Evolutionary conservation across 2,329 filamentous ascomycete species (phyloP).

Genomic region (Penicillium sp.): DNA sequence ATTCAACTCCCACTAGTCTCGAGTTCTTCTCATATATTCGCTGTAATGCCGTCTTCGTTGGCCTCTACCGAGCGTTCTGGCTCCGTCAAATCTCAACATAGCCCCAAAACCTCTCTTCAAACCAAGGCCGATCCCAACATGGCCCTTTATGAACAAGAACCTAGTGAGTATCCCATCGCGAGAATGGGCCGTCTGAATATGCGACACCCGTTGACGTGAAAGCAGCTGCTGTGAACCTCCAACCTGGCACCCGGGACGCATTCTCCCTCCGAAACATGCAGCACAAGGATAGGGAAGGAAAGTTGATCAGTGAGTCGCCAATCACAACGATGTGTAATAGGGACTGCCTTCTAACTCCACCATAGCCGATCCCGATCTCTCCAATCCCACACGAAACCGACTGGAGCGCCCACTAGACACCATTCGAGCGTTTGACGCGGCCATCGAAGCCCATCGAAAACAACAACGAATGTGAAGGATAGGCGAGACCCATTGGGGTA

Average conservation of each 20-base stretch:
- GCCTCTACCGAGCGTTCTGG: conserved; percentile 25
- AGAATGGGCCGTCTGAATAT: background rate
- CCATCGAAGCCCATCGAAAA: conserved; percentile 64
- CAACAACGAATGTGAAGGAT: conserved; percentile 47
- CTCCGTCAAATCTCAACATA: conserved; percentile 25
- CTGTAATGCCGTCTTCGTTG: conserved; percentile 21
- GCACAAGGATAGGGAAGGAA: conserved; percentile 74
- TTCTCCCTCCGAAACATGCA: conserved; percentile 70
- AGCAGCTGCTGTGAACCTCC: conserved; percentile 25
- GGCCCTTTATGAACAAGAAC: conserved; percentile 80
- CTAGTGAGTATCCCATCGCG: conserved; percentile 59
- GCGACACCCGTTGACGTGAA: conserved; percentile 1
- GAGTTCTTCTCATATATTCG: background rate
- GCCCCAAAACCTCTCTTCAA: conserved; percentile 49
- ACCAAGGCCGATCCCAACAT: conserved; percentile 82
- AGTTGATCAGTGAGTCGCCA: conserved; percentile 65
- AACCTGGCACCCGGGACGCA: conserved; percentile 39
- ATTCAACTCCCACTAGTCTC: background rate
- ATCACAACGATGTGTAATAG: background rate
- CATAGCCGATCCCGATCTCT: conserved; percentile 80
- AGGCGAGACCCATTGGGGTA: no score
- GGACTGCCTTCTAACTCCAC: conserved; percentile 11
- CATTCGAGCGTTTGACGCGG: conserved; percentile 83
- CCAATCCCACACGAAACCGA: conserved; percentile 82
- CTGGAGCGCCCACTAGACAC: conserved; percentile 90